Evolutionary conservation across 1,284 basidiomycete genomes (phyloP), one percentile per base, ranked within the genome.

Genomic region (Macrocystidia cucumis): DNA sequence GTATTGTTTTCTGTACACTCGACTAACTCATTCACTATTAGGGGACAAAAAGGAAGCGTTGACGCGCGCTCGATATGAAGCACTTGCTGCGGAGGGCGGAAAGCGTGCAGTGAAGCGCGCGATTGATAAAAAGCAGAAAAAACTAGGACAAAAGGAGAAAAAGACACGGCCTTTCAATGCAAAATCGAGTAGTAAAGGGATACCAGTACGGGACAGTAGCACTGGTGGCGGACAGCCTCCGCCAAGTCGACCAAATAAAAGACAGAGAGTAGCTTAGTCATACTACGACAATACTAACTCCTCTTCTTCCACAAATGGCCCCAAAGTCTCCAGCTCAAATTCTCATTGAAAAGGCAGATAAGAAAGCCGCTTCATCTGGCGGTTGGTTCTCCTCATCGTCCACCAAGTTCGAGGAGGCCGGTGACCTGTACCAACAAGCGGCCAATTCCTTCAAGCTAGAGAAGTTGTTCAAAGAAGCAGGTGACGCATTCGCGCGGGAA

Each of bases 401-500:
- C 20, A 69, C 82, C 39, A 93, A 91, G 58, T 93, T 69, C 51
- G 90, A 98, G 59, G 92, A 97, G 57, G 91, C 92, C 2, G 89
- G 90, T 30, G 93, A 97, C 63, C 72, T 96, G 16, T 97, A 87
- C 62, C 86, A 90, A 52, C 85, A 93, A 57, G 91, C 93, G 9
- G 95, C 90, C 29, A 98, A 98, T 63, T 72, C 85, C 27, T 98
- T 91, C 76, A 96, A 97, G 68, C 72, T 97, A 43, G 91, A 96
- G 55, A 91, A 91, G 56, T 69, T 78, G 37, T 96, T 92, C 69
- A 87, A 81, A 53, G 86, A 91, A 47, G 88, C 88, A 1, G 93
- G 93, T 3, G 83, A 91, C 60, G 77, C 86, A 8, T 91, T 90
- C 51, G 74, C 88, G 33, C 72, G 83, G 52, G 93, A 96, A 53